These are phyloP conservation scores for Fraxinus quadrangulata DNA, from an alignment of 257 asterid genomes.

Conservation along the genomic window DNA sequence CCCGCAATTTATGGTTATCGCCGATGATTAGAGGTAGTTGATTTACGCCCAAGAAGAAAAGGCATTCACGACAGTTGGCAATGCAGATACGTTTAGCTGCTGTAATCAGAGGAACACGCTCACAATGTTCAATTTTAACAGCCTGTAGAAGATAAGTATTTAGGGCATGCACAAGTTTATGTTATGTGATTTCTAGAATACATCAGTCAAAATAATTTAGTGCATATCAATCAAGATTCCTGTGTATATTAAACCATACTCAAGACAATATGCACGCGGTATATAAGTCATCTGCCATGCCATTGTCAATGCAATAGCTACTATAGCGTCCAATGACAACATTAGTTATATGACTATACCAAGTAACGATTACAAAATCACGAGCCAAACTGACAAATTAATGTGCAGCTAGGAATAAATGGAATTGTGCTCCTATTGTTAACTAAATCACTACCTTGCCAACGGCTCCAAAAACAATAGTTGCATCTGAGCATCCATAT, in stretches of 20 bases:
- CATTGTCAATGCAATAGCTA: conserved; percentile 4
- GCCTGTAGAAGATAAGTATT: conserved; percentile 52
- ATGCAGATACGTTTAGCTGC: conserved; percentile 88
- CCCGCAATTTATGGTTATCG: conserved; percentile 97
- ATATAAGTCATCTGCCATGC: neutral
- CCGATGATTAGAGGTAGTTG: conserved; percentile 91
- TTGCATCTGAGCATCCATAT: conserved; percentile 92
- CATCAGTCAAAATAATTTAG: conserved; percentile 5
- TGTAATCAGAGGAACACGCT: conserved; percentile 86
- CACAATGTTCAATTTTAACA: conserved; percentile 90
- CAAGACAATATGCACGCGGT: neutral
- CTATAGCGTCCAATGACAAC: neutral
- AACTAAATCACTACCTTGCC: conserved; percentile 59
- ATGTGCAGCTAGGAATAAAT: conserved; percentile 8
- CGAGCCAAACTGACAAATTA: neutral
- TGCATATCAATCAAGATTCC: conserved; percentile 10
- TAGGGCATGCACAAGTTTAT: conserved; percentile 16
- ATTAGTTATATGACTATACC: neutral
- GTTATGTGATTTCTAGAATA: neutral
- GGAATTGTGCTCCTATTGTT: conserved; percentile 16
- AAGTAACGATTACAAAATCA: conserved; percentile 6
- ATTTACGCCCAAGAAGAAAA: conserved; percentile 89
- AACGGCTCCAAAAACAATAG: conserved; percentile 22
- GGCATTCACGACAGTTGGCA: conserved; percentile 92
- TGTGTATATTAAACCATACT: neutral